Evolutionary conservation across 495 filamentous ascomycete species (phyloP).

Genomic region (Pyrenopolyporus hunteri): DNA sequence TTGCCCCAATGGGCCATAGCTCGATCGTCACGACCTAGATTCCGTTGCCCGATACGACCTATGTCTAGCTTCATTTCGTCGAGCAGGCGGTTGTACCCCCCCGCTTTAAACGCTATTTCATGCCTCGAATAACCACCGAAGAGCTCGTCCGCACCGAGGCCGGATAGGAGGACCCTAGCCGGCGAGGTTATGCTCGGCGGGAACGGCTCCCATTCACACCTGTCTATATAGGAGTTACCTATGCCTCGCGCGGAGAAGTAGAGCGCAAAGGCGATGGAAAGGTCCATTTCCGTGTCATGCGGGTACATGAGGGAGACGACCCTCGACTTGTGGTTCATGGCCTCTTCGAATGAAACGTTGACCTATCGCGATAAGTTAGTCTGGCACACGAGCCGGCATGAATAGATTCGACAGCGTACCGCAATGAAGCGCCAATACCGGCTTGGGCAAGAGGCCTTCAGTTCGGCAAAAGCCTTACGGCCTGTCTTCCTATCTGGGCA

Average conservation of each 20-base stretch:
- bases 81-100: constrained; percentile 72
- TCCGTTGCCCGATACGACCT: constrained; percentile 83
- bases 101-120: constrained; percentile 70
- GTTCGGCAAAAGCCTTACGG: constrained; percentile 73
- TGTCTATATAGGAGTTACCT: constrained; percentile 54
- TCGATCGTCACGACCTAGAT: constrained; percentile 91
- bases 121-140: constrained; percentile 94
- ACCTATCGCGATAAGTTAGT: constrained; percentile 56
- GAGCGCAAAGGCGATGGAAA: constrained; percentile 91
- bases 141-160: constrained; percentile 94
- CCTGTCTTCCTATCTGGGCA: constrained; percentile 94
- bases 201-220: constrained; percentile 20
- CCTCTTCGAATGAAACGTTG: constrained; percentile 82
- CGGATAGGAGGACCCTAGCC: constrained; percentile 85
- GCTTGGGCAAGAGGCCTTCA: constrained; percentile 71
- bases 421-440: constrained; percentile 81
- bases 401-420: constrained; percentile 43
- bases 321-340: constrained; percentile 66
- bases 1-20: constrained; percentile 89
- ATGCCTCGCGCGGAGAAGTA: constrained; percentile 89
- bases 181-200: constrained; percentile 65
- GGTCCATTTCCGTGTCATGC: constrained; percentile 98
- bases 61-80: constrained; percentile 89
- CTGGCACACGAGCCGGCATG: neutral
- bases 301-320: constrained; percentile 83